A percentile compares a stretch with the other conserved stretches of the same genome.
Conservation (phyloP, 2,329 filamentous ascomycete genomes). For the Sphaerulina populicola region DNA sequence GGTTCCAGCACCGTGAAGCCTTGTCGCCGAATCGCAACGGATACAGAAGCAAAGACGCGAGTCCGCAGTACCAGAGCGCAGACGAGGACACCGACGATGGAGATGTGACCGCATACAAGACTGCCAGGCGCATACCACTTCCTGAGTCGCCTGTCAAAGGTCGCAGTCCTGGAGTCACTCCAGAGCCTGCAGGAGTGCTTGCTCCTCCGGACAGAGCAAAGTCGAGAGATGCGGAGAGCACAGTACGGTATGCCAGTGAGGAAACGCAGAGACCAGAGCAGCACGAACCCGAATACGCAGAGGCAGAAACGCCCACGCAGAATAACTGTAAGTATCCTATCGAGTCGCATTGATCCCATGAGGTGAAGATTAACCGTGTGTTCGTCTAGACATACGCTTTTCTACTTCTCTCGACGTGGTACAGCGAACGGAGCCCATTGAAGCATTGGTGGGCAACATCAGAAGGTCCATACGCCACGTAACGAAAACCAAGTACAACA, state of each 20-base stretch:
- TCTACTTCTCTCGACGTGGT: conserved; percentile 80
- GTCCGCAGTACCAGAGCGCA: conserved; percentile 50
- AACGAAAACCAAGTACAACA: conserved; percentile 61
- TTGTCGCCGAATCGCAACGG: conserved; percentile 40
- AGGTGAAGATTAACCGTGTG: conserved; percentile 6
- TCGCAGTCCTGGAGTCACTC: conserved; percentile 29
- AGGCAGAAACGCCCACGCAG: conserved; percentile 25
- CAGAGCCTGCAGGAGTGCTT: conserved; percentile 21
- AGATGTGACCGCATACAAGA: conserved; percentile 34
- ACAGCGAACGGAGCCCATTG: conserved; percentile 76
- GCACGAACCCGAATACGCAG: conserved; percentile 20
- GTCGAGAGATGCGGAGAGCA: conserved; percentile 17
- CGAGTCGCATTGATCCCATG: not conserved
- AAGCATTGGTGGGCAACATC: conserved; percentile 59
- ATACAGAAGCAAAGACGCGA: conserved; percentile 49
- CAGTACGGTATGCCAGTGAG: conserved; percentile 17
- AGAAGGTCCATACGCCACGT: conserved; percentile 52
- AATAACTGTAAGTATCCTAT: conserved; percentile 31
- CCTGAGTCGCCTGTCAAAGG: conserved; percentile 47
- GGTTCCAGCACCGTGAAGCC: conserved; percentile 43
- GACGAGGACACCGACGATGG: conserved; percentile 45
- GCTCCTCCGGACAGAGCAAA: conserved; percentile 17
- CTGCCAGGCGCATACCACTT: conserved; percentile 43
- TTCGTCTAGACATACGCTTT: conserved; percentile 67
- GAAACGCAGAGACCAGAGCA: conserved; percentile 15